Base-by-base conservation (phyloP, 306 rosid species). In the Macrotyloma uniflorum region DNA sequence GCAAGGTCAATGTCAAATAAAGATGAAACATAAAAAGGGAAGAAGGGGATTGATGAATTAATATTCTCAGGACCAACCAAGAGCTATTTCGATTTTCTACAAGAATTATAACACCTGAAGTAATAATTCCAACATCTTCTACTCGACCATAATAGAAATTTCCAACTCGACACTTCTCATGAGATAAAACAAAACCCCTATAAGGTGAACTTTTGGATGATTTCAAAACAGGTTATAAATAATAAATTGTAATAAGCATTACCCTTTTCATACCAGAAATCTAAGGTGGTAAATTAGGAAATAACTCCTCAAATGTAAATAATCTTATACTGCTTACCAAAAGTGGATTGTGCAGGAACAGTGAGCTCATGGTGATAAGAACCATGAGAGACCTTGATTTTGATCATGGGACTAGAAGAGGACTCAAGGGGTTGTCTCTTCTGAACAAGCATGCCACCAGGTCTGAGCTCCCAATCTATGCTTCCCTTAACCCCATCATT, bases 391-490 rank as follows among this genome's bases (percentile, higher is more conserved):
- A 90, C 89, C 83, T 85, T 90, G 81, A 92, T 85, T 57, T 69
- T 87, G 85, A 88, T 88, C 80, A 88, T 74, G 58, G 80, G 49
- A 68, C 69, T 85, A 74, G 88, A 79, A 79, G 88, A 80, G 14
- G 70, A 58, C 10, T 82, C 86, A 54, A 81, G 78, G 70, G 40
- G 2, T 5, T 83, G 79, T 84, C 97, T 89, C 85, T 85, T 91
- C 54, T 91, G 97, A 45, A 89, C 97, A 67, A 92, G 87, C 97
- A 90, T 87, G 11, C 94, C 89, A 38, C 93, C 90, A 8, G 95
- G 93, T 47, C 93, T 85, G n/a, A 90, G 83, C 84, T 87, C 97
- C 93, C 97, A 91, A 76, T 80, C 89, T 78, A 90, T 77, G 38
- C 84, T 84, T 50, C 68, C 80, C 28, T 65, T 77, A 66, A 74